A percentile compares a stretch with the other conserved stretches of the same genome.
Evolutionary conservation across 176 grass and related monocot genomes (phyloP).

Genomic region (Cocos nucifera): DNA sequence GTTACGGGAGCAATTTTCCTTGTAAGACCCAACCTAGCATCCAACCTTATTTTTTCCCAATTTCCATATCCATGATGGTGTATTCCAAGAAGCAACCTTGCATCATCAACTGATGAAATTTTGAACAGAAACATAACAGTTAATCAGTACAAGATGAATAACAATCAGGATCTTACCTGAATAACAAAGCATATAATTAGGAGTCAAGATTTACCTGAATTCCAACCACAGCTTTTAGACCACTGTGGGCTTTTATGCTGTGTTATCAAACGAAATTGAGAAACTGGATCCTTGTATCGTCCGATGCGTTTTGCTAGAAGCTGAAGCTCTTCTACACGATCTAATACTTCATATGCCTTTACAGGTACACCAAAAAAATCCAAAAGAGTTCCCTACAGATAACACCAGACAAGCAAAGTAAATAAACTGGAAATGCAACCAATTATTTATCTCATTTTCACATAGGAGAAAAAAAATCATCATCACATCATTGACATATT

Average conservation of each 20-base stretch:
- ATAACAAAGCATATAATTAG: too few species aligned
- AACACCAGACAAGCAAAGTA: constrained; percentile 6
- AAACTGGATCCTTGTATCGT: constrained; percentile 96
- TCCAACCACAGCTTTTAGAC: constrained; percentile 98
- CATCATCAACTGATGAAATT: constrained; percentile 72
- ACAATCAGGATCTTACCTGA: too few species aligned
- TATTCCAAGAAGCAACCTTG: constrained; percentile 92
- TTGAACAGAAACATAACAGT: too few species aligned
- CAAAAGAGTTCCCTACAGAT: constrained; percentile 66
- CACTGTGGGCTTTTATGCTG: constrained; percentile 97
- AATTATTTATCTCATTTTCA: too few species aligned
- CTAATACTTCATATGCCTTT: constrained; percentile 74
- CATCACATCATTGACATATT: too few species aligned
- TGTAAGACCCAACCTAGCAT: constrained; percentile 60
- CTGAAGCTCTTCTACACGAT: constrained; percentile 93
- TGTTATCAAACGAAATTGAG: constrained; percentile 75
- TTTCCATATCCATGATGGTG: constrained; percentile 97
- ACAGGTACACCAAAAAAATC: constrained; percentile 98
- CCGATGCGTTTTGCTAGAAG: constrained; percentile 80
- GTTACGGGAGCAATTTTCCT: constrained; percentile 93
- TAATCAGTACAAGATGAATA: too few species aligned
- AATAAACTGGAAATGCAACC: background rate
- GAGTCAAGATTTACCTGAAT: constrained; percentile 56
- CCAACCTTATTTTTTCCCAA: constrained; percentile 96
- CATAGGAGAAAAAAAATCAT: too few species aligned